phyloP scores from a whole-genome alignment of 805 yeast species.

The Metschnikowia kunwiensis region DNA sequence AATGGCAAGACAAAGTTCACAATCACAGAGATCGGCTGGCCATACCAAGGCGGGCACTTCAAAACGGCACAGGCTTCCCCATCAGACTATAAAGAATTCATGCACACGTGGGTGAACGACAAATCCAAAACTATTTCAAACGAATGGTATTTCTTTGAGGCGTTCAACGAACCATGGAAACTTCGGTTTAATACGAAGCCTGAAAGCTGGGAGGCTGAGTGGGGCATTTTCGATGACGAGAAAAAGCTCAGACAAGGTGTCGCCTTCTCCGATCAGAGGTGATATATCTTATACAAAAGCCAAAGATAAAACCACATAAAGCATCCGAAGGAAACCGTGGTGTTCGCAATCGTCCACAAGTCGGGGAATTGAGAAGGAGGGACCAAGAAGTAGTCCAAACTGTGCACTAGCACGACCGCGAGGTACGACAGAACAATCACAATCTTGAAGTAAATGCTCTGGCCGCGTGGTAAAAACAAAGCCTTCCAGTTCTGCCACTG shows the following conservation, averaged over 20 bases:
- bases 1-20: constrained; percentile 32
- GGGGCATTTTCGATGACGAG: constrained; percentile 53
- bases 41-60: constrained; percentile 54
- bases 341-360: constrained; percentile 77
- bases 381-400: constrained; percentile 45
- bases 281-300: constrained; percentile 52
- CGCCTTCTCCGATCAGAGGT: constrained; percentile 6
- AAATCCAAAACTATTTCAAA: constrained; percentile 29
- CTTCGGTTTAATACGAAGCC: constrained; percentile 46
- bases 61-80: constrained; percentile 46
- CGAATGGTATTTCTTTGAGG: constrained; percentile 64
- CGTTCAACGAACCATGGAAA: constrained; percentile 75
- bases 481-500: constrained; percentile 30
- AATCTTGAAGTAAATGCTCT: constrained; percentile 24
- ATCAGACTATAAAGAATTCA: constrained; percentile 43
- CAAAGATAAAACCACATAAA: constrained; percentile 80
- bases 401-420: constrained; percentile 49
- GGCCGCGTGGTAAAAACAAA: constrained; percentile 23
- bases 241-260: constrained; percentile 1
- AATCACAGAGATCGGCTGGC: constrained; percentile 73
- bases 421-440: constrained; percentile 32
- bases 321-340: constrained; percentile 69
- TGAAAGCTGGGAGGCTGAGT: constrained; percentile 62
- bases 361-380: constrained; percentile 75
- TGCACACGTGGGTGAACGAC: constrained; percentile 52